Conservation (phyloP, 768 basidiomycete genomes). For the Lactifluus volemus region DNA sequence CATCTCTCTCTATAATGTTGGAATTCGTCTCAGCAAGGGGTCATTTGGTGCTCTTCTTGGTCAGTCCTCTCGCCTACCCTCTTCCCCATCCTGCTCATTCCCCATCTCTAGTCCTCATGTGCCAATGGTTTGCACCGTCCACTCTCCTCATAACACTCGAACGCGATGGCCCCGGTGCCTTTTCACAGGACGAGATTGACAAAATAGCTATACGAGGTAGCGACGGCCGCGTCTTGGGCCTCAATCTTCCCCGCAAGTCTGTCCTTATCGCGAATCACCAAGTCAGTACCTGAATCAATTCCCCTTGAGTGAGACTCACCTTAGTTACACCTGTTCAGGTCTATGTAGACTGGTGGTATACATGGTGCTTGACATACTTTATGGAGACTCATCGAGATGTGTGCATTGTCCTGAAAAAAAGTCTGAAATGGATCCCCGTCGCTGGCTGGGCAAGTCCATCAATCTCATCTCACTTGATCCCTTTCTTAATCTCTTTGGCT, state of each 20-base stretch:
- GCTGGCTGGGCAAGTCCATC: slow-evolving; percentile 67
- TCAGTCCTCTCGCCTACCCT: slow-evolving; percentile 28
- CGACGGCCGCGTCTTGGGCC: slow-evolving; percentile 44
- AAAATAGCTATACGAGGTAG: slow-evolving; percentile 48
- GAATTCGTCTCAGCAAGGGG: slow-evolving; percentile 75
- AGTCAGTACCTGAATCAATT: slow-evolving; percentile 31
- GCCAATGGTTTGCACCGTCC: slow-evolving; percentile 77
- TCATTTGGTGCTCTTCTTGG: slow-evolving; percentile 69
- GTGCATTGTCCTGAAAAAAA: slow-evolving; percentile 89
- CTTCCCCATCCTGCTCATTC: not conserved
- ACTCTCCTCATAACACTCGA: slow-evolving; percentile 67
- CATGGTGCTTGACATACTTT: slow-evolving; percentile 77
- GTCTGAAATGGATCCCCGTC: slow-evolving; percentile 77
- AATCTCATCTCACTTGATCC: not conserved
- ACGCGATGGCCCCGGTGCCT: slow-evolving; percentile 52
- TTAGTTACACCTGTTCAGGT: slow-evolving; percentile 33
- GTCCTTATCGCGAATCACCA: slow-evolving; percentile 93
- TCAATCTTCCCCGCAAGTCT: slow-evolving; percentile 70
- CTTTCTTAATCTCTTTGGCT: not conserved
- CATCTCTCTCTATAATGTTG: slow-evolving; percentile 51
- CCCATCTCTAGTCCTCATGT: slow-evolving; percentile 53
- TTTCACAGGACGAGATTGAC: slow-evolving; percentile 52
- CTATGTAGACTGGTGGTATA: slow-evolving; percentile 80
- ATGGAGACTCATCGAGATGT: slow-evolving; percentile 59
- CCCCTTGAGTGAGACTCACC: not conserved